Base-by-base conservation (phyloP, 495 filamentous ascomycete species). In the Talaromyces borbonicus region DNA sequence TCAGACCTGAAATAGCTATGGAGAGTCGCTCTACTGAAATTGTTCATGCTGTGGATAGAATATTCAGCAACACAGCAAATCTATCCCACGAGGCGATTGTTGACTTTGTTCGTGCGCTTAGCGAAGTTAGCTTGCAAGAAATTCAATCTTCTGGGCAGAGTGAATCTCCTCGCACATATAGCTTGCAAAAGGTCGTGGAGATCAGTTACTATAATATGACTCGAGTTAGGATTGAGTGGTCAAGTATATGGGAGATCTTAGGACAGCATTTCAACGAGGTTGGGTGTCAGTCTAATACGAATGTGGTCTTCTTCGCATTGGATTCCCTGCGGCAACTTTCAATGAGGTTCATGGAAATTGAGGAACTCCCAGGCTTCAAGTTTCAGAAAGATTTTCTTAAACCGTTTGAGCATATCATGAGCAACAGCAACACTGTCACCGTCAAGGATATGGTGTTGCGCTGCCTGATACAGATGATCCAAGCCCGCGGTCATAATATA, bases 131-230 rank as follows among this genome's bases (percentile, higher is more conserved):
- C 63, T 96, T 92, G 92, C 90, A 97, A 55, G 92, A 99, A 59
- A 99, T 99, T 53, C 87, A 90, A 57, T 92, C 87, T 7, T 96
- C 90, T 0, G 92, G 93, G 7, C 88, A 93, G 44, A 95, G 86
- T 53, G 89, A 96, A 36, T 88, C 85, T 19, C 93, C 92, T 1
- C 80, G 93, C 39, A 97, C 90, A 7, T 97, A 95, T 67, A 95
- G 88, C 59, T 68, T 99, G 39, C 92, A 99, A 59, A 99, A 99
- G 64, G 74, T 97, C 42, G 93, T 99, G 24, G 92, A 99, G 64
- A 96, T 99, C 61, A 90, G 85, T 63, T 95, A 93, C 57, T 97
- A 97, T 75, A 99, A 99, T 66, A 97, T 99, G 93, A 90, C 83
- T 33, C 81, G 92, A 69, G 90, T 99, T 11, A 80, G 92, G 52